A percentile compares a stretch with the other conserved stretches of the same genome.
phyloP scores from a whole-genome alignment of 495 filamentous ascomycete species.

The Penicillium pulvis region DNA sequence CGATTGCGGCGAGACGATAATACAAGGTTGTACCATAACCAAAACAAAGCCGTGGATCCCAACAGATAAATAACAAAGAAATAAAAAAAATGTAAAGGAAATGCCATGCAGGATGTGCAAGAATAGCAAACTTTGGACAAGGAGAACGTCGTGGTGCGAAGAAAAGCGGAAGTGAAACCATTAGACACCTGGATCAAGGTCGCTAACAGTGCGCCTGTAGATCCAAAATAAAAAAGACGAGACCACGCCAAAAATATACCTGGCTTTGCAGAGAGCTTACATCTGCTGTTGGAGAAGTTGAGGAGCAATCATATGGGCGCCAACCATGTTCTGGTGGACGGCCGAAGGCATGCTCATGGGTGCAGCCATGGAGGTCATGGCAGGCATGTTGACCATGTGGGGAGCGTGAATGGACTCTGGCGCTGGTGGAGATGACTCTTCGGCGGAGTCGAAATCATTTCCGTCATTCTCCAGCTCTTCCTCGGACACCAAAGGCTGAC shows the following conservation, averaged over 20 bases:
- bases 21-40: slow-evolving; percentile 16
- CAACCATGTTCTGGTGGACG: slow-evolving; percentile 36
- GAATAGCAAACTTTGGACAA: neutral
- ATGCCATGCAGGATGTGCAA: slow-evolving; percentile 9
- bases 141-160: slow-evolving; percentile 1
- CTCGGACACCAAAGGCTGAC: slow-evolving; percentile 62
- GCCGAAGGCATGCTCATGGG: slow-evolving; percentile 41
- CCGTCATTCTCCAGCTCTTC: slow-evolving; percentile 77
- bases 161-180: slow-evolving; percentile 8
- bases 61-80: slow-evolving; percentile 12
- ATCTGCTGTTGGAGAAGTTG: slow-evolving; percentile 52
- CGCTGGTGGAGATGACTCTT: slow-evolving; percentile 62
- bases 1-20: slow-evolving; percentile 15
- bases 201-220: slow-evolving; percentile 5
- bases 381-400: slow-evolving; percentile 37
- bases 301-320: slow-evolving; percentile 48
- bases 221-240: slow-evolving; percentile 9
- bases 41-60: slow-evolving; percentile 11
- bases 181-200: slow-evolving; percentile 12
- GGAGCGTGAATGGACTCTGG: slow-evolving; percentile 24
- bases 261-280: slow-evolving; percentile 23
- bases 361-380: slow-evolving; percentile 43
- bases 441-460: slow-evolving; percentile 73
- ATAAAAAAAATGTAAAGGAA: slow-evolving; percentile 7
- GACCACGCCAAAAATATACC: slow-evolving; percentile 14